Conservation (phyloP, 495 filamentous ascomycete species). For the Hypoxylon rickii region DNA sequence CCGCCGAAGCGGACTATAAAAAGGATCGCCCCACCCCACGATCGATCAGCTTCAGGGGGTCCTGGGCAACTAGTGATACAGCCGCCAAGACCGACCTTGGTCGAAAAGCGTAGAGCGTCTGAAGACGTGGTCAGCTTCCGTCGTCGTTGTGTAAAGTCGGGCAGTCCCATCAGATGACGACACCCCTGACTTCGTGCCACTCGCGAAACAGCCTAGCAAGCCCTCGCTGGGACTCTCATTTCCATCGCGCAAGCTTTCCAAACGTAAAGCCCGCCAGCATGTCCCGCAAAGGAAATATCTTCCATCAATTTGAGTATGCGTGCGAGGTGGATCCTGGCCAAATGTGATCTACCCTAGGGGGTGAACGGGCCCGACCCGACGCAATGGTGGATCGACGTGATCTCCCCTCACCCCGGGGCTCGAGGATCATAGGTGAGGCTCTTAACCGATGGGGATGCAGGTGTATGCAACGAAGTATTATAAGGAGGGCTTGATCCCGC, state of each 20-base stretch:
- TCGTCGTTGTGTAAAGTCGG: neutral
- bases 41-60: too few species aligned
- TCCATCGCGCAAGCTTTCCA: neutral
- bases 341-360: neutral
- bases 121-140: neutral
- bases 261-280: neutral
- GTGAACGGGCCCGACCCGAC: neutral
- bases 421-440: slow-evolving; percentile 2
- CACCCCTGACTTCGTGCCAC: neutral
- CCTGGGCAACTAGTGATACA: too few species aligned
- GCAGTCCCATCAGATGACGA: neutral
- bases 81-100: too few species aligned
- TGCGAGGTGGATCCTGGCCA: neutral
- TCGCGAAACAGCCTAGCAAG: neutral
- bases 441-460: neutral
- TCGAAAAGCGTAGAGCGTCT: too few species aligned
- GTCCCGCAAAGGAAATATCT: too few species aligned
- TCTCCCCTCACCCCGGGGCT: neutral
- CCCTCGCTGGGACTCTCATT: neutral
- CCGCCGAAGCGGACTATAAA: neutral
- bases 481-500: neutral
- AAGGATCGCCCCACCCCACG: neutral
- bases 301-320: neutral
- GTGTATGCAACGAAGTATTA: neutral
- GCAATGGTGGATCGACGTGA: slow-evolving; percentile 15